Evolutionary conservation across 345 rosid genomes (phyloP).

Genomic region (Ceriops decandra): DNA sequence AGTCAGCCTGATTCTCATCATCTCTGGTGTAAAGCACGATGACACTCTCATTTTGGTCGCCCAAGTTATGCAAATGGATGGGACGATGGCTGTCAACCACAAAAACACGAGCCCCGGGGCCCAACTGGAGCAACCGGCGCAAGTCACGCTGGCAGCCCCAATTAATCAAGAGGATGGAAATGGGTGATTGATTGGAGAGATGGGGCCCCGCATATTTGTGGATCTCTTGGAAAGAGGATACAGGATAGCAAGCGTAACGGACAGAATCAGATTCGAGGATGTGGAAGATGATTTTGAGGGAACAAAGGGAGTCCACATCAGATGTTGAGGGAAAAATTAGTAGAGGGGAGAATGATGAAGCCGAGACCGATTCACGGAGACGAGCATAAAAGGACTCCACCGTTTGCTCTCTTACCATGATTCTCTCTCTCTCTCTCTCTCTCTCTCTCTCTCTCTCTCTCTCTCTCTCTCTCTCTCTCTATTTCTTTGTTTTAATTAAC

Average conservation of each 20-base stretch:
- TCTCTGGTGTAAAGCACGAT: slow-evolving; percentile 47
- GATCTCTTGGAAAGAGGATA: slow-evolving; percentile 79
- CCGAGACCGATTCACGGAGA: slow-evolving; percentile 66
- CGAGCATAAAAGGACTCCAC: slow-evolving; percentile 64
- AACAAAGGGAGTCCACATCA: slow-evolving; percentile 84
- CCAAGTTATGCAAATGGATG: slow-evolving; percentile 82
- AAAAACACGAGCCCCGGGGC: slow-evolving; percentile 57
- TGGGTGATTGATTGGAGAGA: slow-evolving; percentile 42
- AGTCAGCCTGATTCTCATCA: slow-evolving; percentile 62
- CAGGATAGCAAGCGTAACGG: slow-evolving; percentile 88
- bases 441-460: too few species aligned
- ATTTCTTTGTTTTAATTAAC: too few species aligned
- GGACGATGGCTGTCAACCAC: slow-evolving; percentile 94
- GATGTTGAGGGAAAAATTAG: slow-evolving; percentile 90
- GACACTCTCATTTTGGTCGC: slow-evolving; percentile 66
- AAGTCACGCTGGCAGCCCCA: slow-evolving; percentile 97
- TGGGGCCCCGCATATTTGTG: slow-evolving; percentile 62
- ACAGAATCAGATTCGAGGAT: slow-evolving; percentile 89
- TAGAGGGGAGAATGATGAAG: slow-evolving; percentile 59
- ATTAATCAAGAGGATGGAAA: slow-evolving; percentile 64
- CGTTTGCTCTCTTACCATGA: slow-evolving; percentile 77
- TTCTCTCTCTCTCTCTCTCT: background rate
- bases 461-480: too few species aligned
- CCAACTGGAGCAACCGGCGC: slow-evolving; percentile 48
- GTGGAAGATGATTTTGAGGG: slow-evolving; percentile 77